phyloP scores from a whole-genome alignment of 169 alveolate species.

The Besnoitia besnoiti region DNA sequence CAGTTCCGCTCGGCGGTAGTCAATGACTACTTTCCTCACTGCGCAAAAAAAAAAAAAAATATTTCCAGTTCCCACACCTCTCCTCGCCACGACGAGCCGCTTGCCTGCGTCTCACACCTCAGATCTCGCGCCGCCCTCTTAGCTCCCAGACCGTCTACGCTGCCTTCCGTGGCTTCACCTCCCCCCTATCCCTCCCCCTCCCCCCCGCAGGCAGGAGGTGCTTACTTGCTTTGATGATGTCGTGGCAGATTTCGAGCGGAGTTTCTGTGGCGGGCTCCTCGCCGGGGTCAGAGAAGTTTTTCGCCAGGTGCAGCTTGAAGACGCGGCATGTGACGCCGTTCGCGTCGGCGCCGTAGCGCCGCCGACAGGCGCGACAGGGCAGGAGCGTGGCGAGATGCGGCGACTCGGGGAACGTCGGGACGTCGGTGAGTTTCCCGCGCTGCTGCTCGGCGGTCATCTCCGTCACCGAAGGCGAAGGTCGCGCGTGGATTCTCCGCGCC shows the following conservation, averaged over 20 bases:
- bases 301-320: neutral
- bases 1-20: conserved; percentile 15
- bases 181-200: neutral
- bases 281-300: neutral
- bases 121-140: neutral
- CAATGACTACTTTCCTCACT: conserved; percentile 12
- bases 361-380: neutral
- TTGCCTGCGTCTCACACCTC: neutral
- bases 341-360: neutral
- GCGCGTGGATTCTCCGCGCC: neutral
- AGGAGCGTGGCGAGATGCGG: conserved; percentile 7
- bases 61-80: too few species aligned
- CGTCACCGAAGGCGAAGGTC: neutral
- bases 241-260: neutral
- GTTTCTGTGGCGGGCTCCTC: conserved; percentile 24
- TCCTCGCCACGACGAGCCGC: too few species aligned
- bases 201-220: neutral
- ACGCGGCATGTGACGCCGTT: conserved; percentile 16
- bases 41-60: neutral
- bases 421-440: neutral
- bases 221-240: conserved; percentile 11
- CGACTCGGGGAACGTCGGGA: conserved; percentile 4
- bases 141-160: neutral
- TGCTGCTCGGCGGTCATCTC: neutral
- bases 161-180: too few species aligned